Base-by-base conservation (phyloP, 768 basidiomycete species). In the Trametes meyenii region DNA sequence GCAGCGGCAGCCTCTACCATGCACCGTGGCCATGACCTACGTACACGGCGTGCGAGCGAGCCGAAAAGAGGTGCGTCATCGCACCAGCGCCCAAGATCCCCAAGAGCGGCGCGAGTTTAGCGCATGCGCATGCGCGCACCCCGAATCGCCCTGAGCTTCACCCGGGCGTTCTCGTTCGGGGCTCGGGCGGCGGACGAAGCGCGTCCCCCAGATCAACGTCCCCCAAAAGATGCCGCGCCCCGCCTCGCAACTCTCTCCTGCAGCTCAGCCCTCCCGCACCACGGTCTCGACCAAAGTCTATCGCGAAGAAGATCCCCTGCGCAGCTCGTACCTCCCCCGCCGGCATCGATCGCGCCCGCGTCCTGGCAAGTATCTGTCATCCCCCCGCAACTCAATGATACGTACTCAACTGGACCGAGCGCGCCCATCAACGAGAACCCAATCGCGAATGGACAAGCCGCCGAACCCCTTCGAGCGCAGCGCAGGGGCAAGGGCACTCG, bases 111-210 rank as follows among this genome's bases (percentile, higher is more conserved):
- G 39, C 17, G 39, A 40, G 39, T 5, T 14, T 40, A 12, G 29
- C 4, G 29, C 8, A 5, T 23, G 13, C 24, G 11, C 21, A 13
- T 23, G 24, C 5, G 45, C 23, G 13, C 23, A 29, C 10, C 48
- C 14, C 10, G 29, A 50, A 8, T 35, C 44, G 19, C 44, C n/a
- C 19, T 45, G n/a, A 3, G 5, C n/a, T 23, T 11, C 8, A 16
- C 48, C 33, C 19, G 16, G 29, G 26, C 48, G 29, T 33, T n/a
- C 29, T 3, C 29, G 29, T 29, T 50, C 48, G 48, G 48, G 45
- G 19, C 14, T 48, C 36, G 54, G 54, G 29, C 19, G 24, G 53
- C 35, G 54, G 44, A 23, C 55, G 55, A 57, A 57, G 55, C 55
- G 45, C 45, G 17, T n/a, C 39, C 55, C 54, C 43, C 43, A 33